Evolutionary conservation across 2,329 filamentous ascomycete species (phyloP).

Genomic region (Colletotrichum musae): DNA sequence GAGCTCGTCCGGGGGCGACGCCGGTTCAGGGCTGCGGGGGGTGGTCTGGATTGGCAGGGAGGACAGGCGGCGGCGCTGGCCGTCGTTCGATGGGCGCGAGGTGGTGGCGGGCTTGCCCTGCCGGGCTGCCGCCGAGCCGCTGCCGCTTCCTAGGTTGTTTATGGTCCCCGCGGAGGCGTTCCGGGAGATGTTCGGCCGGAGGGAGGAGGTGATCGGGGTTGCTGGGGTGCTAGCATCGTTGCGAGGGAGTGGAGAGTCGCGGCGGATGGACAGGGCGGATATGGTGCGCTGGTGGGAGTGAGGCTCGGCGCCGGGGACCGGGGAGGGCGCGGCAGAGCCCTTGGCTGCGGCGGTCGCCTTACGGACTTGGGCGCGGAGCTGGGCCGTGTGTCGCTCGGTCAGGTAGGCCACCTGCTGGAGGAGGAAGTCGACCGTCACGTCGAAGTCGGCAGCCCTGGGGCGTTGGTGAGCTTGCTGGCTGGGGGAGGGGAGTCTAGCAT

Average conservation of each 20-base stretch:
- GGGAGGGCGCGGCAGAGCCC: conserved; percentile 70
- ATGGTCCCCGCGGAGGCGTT: conserved; percentile 63
- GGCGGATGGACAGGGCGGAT: conserved; percentile 71
- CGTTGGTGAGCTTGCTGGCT: conserved; percentile 34
- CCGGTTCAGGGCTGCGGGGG: conserved; percentile 40
- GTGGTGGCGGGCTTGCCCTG: conserved; percentile 43
- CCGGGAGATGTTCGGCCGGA: conserved; percentile 62
- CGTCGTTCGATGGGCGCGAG: conserved; percentile 44
- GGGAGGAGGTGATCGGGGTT: conserved; percentile 59
- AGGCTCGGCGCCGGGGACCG: conserved; percentile 66
- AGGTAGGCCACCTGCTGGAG: conserved; percentile 95
- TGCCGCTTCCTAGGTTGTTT: conserved; percentile 48
- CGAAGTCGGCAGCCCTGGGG: conserved; percentile 78
- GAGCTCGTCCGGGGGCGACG: conserved; percentile 55
- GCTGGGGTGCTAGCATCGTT: conserved; percentile 61
- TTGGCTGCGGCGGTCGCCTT: conserved; percentile 75
- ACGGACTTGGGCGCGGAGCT: conserved; percentile 91
- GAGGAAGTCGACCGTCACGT: conserved; percentile 89
- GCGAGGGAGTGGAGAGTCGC: conserved; percentile 68
- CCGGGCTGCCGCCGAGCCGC: conserved; percentile 44
- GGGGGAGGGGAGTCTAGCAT: neutral
- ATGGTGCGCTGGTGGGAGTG: conserved; percentile 57
- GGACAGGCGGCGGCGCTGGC: conserved; percentile 59
- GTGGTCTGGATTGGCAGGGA: conserved; percentile 59
- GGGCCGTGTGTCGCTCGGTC: conserved; percentile 90